Evolutionary conservation across 2,329 filamentous ascomycete genomes (phyloP), one percentile per base, ranked within the genome.

Genomic region (Dothistroma pini): DNA sequence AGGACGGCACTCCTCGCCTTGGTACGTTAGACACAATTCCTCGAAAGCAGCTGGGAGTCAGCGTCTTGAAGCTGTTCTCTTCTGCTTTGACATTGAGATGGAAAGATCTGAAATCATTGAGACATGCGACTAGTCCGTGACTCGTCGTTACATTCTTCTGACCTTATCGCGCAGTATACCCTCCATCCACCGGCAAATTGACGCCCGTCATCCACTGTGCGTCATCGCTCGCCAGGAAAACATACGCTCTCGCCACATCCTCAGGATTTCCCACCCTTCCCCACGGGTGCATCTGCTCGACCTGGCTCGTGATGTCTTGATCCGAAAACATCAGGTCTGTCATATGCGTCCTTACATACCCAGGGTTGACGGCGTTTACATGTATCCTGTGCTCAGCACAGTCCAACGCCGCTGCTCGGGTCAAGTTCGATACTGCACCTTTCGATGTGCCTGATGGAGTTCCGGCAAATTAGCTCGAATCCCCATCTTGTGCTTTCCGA

Each of bases 401-500:
- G 48, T 67, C 65, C 44, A 67, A 14, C 4, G 65, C 65, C 12
- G 65, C 65, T 2, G 65, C 63, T 34, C 61, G 19, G 4, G 65
- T 67, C 14, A 67, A 41, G 51, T 67, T 67, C 22, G 63, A 63
- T 0, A 67, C 65, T 4, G 61, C 65, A 31, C 65, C 65, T 57
- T 67, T 67, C 10, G 63, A 63, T n/a, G 62, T 64, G 47, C 58
- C 55, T 57, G 38, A 16, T n/a, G 19, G n/a, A 58, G 62, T 63
- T 44, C 62, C 62, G 12, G 54, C 57, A 4, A 57, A 32, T 12
- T 51, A 51, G 11, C 34, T 19, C 10, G 57, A 16, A 6, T 51
- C 50, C 21, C 59, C 79, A 1, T 79, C 72, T 0, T 79, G 54
- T 0, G 79, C 80, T 52, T 52, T 10, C 44, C 12, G 9, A 11